Percentiles rank a stretch among this genome's conserved stretches.
phyloP scores from a whole-genome alignment of 345 rosid species.

The Hypericum perforatum region DNA sequence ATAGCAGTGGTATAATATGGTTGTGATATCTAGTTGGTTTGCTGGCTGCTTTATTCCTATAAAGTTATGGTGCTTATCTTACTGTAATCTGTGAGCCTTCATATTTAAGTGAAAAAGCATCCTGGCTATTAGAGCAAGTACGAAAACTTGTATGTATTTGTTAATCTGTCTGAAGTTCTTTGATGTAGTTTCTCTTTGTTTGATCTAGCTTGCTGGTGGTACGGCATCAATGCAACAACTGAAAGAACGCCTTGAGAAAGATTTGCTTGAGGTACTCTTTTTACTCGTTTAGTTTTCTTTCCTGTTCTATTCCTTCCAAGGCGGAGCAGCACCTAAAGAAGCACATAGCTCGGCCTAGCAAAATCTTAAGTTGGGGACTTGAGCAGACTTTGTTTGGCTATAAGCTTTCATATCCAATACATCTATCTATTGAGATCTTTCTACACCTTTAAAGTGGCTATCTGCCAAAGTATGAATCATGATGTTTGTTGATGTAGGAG shows the following conservation, averaged over 20 bases:
- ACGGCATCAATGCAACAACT: constrained; percentile 98
- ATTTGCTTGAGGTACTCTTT: constrained; percentile 69
- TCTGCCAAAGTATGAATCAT: no score
- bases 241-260: constrained; percentile 98
- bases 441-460: no score
- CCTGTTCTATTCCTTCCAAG: background rate
- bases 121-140: no score
- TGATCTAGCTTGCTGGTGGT: constrained; percentile 91
- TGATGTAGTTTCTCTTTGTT: background rate
- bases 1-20: no score
- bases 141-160: background rate
- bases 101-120: background rate
- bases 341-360: no score
- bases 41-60: background rate
- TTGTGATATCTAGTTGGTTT: no score
- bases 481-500: constrained; percentile 38
- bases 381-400: no score
- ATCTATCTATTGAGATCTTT: no score
- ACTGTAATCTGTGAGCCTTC: background rate
- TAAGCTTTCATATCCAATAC: no score
- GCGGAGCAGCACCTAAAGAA: background rate
- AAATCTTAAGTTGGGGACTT: no score
- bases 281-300: background rate
- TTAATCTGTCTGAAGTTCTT: background rate
- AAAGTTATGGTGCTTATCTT: background rate